Percentiles rank a stretch among this genome's conserved stretches.
Evolutionary conservation across 108 stramenopile species (phyloP).

Genomic region (Cyclostephanos tholiformis): DNA sequence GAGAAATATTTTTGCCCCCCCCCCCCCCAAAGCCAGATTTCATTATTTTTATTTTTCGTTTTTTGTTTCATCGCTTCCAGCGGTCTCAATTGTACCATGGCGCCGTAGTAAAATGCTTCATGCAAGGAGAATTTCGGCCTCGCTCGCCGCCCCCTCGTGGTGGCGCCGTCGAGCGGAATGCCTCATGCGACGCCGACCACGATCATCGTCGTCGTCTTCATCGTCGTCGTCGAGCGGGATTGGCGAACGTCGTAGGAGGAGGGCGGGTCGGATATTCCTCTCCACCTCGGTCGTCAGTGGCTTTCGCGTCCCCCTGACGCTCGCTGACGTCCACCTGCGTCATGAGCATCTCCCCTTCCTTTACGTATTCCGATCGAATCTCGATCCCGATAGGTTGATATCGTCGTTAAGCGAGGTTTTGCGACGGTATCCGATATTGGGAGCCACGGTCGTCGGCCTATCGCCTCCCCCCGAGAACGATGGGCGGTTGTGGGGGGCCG

Average conservation of each 20-base stretch:
- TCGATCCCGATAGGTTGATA: conserved; percentile 9
- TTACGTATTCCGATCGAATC: conserved; percentile 30
- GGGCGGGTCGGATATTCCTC: conserved; percentile 8
- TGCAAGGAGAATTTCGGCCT: neutral
- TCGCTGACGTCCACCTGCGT: conserved; percentile 30
- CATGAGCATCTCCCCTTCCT: conserved; percentile 45
- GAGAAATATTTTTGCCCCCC: no score
- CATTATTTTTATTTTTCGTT: no score
- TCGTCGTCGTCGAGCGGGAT: conserved; percentile 1
- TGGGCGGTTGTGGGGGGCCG: neutral
- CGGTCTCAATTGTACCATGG: no score
- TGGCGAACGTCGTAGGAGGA: neutral
- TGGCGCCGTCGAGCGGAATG: neutral
- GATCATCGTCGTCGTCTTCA: neutral
- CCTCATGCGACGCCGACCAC: neutral
- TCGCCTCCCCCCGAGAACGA: neutral
- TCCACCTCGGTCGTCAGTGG: conserved; percentile 3
- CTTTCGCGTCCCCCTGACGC: conserved; percentile 30
- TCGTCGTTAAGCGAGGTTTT: conserved; percentile 22
- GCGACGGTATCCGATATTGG: conserved; percentile 30
- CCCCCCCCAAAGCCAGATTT: no score
- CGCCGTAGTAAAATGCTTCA: no score
- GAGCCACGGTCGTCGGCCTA: conserved; percentile 9
- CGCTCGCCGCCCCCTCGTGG: neutral
- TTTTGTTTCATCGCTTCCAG: no score